Base-by-base conservation (phyloP, 768 basidiomycete genomes). In the Boletus sp. region DNA sequence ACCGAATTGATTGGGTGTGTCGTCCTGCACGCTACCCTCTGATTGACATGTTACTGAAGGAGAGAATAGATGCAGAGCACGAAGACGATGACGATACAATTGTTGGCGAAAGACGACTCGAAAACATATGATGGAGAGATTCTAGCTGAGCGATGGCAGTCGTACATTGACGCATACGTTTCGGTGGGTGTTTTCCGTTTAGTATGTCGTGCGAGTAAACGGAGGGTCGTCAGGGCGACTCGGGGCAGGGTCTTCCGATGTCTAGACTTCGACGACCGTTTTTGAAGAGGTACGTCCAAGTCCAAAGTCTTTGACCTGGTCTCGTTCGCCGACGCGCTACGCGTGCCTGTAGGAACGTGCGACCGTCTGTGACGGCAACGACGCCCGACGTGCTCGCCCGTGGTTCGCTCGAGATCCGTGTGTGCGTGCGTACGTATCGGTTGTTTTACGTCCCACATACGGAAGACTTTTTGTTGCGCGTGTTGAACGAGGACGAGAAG, bases 31-130 rank as follows among this genome's bases (percentile, higher is more conserved):
- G 15, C 12, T 32, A 20, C 20, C 28, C 42, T 9, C 37, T 47
- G 12, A 8, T 30, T 12, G 12, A 37, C 1, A 46, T 6, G 17
- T 17, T 37, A 12, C 40, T 64, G 17, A 61, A 50, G 32, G 11
- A n/a, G 30, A 24, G 54, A 15, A 7, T 32, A 92, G 90, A 75
- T 88, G 3, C 81, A 85, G 1, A 81, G 84, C 47, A 77, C 82
- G 9, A 89, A 83, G 64, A 82, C 77, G 33, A 80, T 89, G 74
- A 87, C 88, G 0, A 74, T 90, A 51, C 89, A 92, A 67, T 72
- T 92, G 28, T 81, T 91, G 52, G 89, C 89, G 12, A 92, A 91
- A 65, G 90, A 91, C 51, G 89, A 90, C 64, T 82, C 84, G 12
- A 83, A 79, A 57, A 80, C 83, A 35, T 89, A 91, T 56, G 89